Percentiles rank a stretch among this genome's conserved stretches.
Conservation (phyloP, 2,329 filamentous ascomycete species). For the Sordariomycetes sp. region DNA sequence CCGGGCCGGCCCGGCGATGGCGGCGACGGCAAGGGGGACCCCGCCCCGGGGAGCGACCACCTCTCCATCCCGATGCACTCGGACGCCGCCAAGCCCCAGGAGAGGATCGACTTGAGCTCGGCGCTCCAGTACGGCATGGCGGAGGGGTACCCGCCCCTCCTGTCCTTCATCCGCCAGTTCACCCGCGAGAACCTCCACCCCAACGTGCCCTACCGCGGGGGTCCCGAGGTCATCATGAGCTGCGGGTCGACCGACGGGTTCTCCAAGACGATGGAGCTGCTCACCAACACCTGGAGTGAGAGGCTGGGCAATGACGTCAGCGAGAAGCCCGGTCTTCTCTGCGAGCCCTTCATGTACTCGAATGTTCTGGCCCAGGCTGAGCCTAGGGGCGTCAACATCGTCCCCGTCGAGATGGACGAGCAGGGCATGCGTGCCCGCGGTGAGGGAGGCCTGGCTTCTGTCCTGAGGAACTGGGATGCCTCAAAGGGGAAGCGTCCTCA, state of each 20-base stretch:
- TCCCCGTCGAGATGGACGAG: constrained; percentile 61
- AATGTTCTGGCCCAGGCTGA: constrained; percentile 55
- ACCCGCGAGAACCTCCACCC: constrained; percentile 65
- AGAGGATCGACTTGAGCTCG: constrained; percentile 67
- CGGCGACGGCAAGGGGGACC: constrained; percentile 15
- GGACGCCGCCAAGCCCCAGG: constrained; percentile 40
- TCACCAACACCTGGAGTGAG: constrained; percentile 64
- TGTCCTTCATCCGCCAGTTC: constrained; percentile 69
- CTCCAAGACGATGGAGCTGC: constrained; percentile 59
- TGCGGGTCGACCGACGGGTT: constrained; percentile 81
- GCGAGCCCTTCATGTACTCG: constrained; percentile 72
- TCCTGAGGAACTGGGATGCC: constrained; percentile 72
- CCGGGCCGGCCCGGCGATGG: constrained; percentile 20
- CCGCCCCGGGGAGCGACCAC: constrained; percentile 27
- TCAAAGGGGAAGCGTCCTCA: constrained; percentile 63
- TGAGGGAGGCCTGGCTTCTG: constrained; percentile 59
- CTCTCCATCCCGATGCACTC: constrained; percentile 60
- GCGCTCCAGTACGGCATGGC: constrained; percentile 82
- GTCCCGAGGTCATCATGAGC: constrained; percentile 66
- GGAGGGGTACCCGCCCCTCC: constrained; percentile 67
- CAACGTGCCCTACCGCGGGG: constrained; percentile 62
- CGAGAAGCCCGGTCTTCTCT: constrained; percentile 64
- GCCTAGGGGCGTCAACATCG: constrained; percentile 60
- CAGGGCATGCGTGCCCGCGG: constrained; percentile 69
- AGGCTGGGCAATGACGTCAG: constrained; percentile 46